phyloP scores from a whole-genome alignment of 192 early-diverging fungal genomes.

The Backusella parvicylindrica region DNA sequence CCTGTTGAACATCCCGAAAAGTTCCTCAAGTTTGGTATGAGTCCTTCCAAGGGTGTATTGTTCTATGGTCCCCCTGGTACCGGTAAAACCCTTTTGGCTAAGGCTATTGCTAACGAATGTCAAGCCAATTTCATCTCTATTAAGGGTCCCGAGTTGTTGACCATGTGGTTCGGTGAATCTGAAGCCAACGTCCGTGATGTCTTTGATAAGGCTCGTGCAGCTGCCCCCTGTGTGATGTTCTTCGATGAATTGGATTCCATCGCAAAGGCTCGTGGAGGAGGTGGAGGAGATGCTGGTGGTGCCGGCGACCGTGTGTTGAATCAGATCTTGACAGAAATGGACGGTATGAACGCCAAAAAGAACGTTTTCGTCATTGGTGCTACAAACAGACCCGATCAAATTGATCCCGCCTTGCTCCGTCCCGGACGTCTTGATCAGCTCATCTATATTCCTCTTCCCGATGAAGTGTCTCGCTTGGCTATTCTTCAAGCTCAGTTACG shows the following conservation, averaged over 20 bases:
- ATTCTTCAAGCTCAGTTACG: slow-evolving; percentile 87
- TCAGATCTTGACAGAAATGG: slow-evolving; percentile 99
- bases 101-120: slow-evolving; percentile 99
- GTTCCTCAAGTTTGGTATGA: slow-evolving; percentile 99
- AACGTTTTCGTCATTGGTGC: slow-evolving; percentile 98
- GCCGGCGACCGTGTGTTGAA: slow-evolving; percentile 98
- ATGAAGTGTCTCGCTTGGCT: slow-evolving; percentile 79
- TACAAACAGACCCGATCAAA: slow-evolving; percentile 98
- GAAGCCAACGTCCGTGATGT: slow-evolving; percentile 99
- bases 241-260: slow-evolving; percentile 99
- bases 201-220: slow-evolving; percentile 98
- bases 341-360: slow-evolving; percentile 99
- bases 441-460: slow-evolving; percentile 82
- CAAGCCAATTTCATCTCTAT: slow-evolving; percentile 99
- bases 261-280: slow-evolving; percentile 84
- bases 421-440: slow-evolving; percentile 99
- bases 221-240: slow-evolving; percentile 99
- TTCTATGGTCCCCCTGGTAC: slow-evolving; percentile 99
- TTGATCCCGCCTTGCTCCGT: slow-evolving; percentile 94
- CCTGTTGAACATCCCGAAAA: slow-evolving; percentile 99
- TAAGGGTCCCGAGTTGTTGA: slow-evolving; percentile 94
- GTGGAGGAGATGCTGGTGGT: slow-evolving; percentile 84
- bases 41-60: slow-evolving; percentile 93
- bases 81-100: slow-evolving; percentile 97
- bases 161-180: slow-evolving; percentile 99